Percentiles rank a stretch among this genome's conserved stretches.
phyloP scores from a whole-genome alignment of 2,329 filamentous ascomycete species.

The Lecanoromycetidae sp. region DNA sequence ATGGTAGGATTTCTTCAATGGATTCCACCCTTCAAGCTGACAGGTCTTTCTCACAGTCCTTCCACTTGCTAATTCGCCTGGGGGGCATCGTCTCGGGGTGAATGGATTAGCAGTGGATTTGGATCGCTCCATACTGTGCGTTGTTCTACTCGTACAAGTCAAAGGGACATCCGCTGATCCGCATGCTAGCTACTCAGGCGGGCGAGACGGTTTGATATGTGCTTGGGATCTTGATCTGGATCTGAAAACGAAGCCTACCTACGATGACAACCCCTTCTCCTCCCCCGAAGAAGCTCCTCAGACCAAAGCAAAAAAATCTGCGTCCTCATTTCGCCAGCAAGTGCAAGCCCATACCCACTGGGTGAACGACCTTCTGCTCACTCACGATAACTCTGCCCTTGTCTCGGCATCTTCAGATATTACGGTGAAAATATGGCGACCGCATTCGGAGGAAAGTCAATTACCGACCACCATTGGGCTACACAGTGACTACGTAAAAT shows the following conservation, averaged over 20 bases:
- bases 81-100: conserved; percentile 84
- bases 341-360: conserved; percentile 83
- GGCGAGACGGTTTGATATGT: conserved; percentile 88
- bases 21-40: background rate
- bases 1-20: conserved; percentile 29
- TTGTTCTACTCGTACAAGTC: conserved; percentile 1
- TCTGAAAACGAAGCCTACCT: conserved; percentile 30
- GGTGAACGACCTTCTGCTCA: conserved; percentile 85
- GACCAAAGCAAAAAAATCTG: conserved; percentile 22
- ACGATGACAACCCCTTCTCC: conserved; percentile 24
- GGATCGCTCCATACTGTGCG: conserved; percentile 75
- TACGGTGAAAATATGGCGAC: conserved; percentile 86
- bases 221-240: conserved; percentile 82
- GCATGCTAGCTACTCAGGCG: conserved; percentile 69
- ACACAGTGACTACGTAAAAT: conserved; percentile 94
- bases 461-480: conserved; percentile 73
- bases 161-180: background rate
- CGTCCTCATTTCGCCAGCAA: conserved; percentile 47
- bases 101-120: conserved; percentile 86
- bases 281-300: conserved; percentile 24
- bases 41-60: conserved; percentile 44
- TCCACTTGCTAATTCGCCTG: conserved; percentile 59
- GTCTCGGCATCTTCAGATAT: conserved; percentile 90
- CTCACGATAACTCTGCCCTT: conserved; percentile 63
- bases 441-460: conserved; percentile 49